Conservation (phyloP, 768 basidiomycete genomes). For the Russula emetica region DNA sequence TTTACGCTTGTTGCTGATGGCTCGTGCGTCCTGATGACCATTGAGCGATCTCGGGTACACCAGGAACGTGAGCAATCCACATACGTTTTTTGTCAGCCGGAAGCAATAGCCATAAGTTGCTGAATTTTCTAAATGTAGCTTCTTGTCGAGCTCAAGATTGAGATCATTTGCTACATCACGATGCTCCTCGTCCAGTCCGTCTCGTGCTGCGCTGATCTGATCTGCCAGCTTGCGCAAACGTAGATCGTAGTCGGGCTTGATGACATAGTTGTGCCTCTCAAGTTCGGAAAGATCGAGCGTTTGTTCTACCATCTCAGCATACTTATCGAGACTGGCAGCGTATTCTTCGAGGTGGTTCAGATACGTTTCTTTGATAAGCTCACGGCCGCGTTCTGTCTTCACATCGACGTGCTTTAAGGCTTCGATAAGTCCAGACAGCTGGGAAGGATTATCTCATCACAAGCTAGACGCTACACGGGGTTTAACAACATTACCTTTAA, state of each 20-base stretch:
- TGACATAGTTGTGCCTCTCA: conserved; percentile 81
- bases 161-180: conserved; percentile 61
- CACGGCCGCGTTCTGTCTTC: conserved; percentile 44
- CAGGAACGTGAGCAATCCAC: conserved; percentile 29
- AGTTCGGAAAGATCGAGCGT: conserved; percentile 89
- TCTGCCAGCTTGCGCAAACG: conserved; percentile 63
- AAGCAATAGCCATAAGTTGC: conserved; percentile 89
- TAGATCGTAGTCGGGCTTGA: conserved; percentile 88
- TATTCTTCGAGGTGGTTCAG: conserved; percentile 55
- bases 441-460: not conserved
- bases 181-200: conserved; percentile 83
- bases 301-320: conserved; percentile 91
- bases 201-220: conserved; percentile 64
- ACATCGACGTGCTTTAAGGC: conserved; percentile 50
- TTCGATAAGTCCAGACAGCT: conserved; percentile 76
- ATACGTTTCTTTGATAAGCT: conserved; percentile 66
- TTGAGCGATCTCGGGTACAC: not conserved
- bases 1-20: conserved; percentile 53
- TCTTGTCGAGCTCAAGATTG: conserved; percentile 84
- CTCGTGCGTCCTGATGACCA: conserved; percentile 67
- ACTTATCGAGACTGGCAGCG: conserved; percentile 61
- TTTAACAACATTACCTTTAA: conserved; percentile 51
- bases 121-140: conserved; percentile 92
- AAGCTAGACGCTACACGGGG: not conserved
- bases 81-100: conserved; percentile 83